A percentile compares a stretch with the other conserved stretches of the same genome.
Conservation (phyloP, 306 rosid species). For the Corylus americana region DNA sequence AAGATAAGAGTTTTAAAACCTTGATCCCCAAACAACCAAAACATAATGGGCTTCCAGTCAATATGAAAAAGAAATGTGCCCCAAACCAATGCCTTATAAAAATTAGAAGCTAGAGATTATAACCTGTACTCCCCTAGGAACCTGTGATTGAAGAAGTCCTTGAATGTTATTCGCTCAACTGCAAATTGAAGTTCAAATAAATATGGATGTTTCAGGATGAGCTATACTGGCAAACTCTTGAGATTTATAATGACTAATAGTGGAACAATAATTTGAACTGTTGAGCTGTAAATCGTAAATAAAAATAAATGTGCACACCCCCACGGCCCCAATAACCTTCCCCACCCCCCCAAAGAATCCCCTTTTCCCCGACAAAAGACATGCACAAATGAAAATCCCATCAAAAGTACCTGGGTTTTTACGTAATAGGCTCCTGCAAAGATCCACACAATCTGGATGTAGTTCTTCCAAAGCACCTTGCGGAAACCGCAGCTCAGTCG, state of each 20-base stretch:
- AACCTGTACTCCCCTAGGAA: slow-evolving; percentile 72
- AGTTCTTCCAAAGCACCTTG: slow-evolving; percentile 58
- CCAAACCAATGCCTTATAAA: neutral
- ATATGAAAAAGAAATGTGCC: slow-evolving; percentile 10
- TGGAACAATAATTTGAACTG: slow-evolving; percentile 11
- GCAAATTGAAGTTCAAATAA: slow-evolving; percentile 50
- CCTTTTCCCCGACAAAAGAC: slow-evolving; percentile 6
- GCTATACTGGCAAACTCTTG: neutral
- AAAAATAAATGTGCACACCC: slow-evolving; percentile 16
- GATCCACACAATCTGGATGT: slow-evolving; percentile 82
- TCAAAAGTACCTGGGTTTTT: slow-evolving; percentile 72
- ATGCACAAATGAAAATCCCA: slow-evolving; percentile 16
- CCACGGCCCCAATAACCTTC: slow-evolving; percentile 14
- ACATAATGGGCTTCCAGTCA: slow-evolving; percentile 8
- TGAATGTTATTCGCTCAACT: slow-evolving; percentile 87
- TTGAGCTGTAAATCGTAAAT: slow-evolving; percentile 11
- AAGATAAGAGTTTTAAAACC: slow-evolving; percentile 30
- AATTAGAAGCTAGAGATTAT: slow-evolving; percentile 3
- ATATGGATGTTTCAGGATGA: slow-evolving; percentile 24
- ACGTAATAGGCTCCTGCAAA: slow-evolving; percentile 86
- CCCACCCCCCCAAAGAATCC: slow-evolving; percentile 2
- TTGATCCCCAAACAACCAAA: neutral
- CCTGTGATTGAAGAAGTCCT: slow-evolving; percentile 76
- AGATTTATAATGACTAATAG: slow-evolving; percentile 7
- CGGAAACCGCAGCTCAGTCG: slow-evolving; percentile 76